Base-by-base conservation (phyloP, 768 basidiomycete species). In the Suillus ampliporus region DNA sequence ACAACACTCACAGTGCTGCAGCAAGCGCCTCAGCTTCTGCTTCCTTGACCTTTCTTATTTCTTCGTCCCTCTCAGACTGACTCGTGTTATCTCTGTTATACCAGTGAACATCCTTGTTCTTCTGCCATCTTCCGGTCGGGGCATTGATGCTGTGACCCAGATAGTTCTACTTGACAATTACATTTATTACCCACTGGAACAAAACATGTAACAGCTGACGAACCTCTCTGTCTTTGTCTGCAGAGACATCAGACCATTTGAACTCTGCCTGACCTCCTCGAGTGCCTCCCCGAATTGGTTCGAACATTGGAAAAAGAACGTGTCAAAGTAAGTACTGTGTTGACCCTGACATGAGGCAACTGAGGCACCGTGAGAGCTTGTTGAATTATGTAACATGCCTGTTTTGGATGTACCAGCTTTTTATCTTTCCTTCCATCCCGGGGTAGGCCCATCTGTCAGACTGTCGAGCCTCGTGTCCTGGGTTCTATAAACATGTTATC, bases 31-130 rank as follows among this genome's bases (percentile, higher is more conserved):
- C 94, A 26, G 91, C 92, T 72, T 98, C 96, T 17, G 89, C 83
- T 70, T 95, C 91, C 74, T 97, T 97, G 65, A 97, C 73, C 69
- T 83, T 86, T 61, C 85, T 78, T 37, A 97, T 89, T 78, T 98
- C 96, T 64, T 90, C 94, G 0, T 58, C 69, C 60, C 85, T 80
- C 64, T 87, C 86, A 13, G 74, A 73, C 15, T 85, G 85, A 4
- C 67, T 68, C 2, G 72, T 69, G 38, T 64, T 31, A 5, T 95
- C 93, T 34, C 95, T 87, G 69, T 80, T 86, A 72, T 97, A 99
- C 96, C 96, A 99, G 70, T 97, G 95, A 17, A 99, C 79, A 70
- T 99, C 96, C 74, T 96, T 95, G 80, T 95, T 94, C 78, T 96
- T 96, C 78, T 97, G 96, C 96, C 96, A 99, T 52, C 96, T 83